phyloP scores from a whole-genome alignment of 768 basidiomycete species.

The Lactarius indigo region DNA sequence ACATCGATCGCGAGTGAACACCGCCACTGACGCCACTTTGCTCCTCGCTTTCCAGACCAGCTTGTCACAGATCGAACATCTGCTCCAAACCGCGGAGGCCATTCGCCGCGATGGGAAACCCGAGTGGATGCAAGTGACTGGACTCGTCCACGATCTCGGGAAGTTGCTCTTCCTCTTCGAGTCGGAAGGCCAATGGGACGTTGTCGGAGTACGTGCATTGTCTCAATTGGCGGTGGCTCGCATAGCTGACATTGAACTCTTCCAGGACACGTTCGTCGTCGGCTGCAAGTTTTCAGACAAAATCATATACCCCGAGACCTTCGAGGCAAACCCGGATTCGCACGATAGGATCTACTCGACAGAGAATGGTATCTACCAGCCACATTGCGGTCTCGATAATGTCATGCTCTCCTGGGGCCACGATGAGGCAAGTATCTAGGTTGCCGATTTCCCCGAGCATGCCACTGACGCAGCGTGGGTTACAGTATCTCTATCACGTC shows the following conservation, averaged over 20 bases:
- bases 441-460: conserved; percentile 11
- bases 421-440: conserved; percentile 62
- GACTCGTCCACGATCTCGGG: conserved; percentile 85
- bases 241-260: conserved; percentile 12
- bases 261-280: conserved; percentile 70
- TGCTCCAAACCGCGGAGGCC: conserved; percentile 89
- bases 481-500: conserved; percentile 78
- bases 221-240: neutral
- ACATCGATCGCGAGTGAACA: neutral
- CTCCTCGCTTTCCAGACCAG: conserved; percentile 46
- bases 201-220: conserved; percentile 65
- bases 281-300: conserved; percentile 85
- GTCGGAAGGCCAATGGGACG: conserved; percentile 91
- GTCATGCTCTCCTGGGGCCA: conserved; percentile 92
- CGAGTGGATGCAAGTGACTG: conserved; percentile 90
- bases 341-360: conserved; percentile 64
- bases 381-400: conserved; percentile 78
- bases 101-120: conserved; percentile 83
- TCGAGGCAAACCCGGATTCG: conserved; percentile 67
- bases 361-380: conserved; percentile 70
- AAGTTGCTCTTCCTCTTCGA: conserved; percentile 83
- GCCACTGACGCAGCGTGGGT: conserved; percentile 1
- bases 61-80: conserved; percentile 84
- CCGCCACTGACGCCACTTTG: conserved; percentile 3
- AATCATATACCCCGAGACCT: conserved; percentile 78